Evolutionary conservation across 1,284 basidiomycete species (phyloP), one percentile per base, ranked within the genome.

Genomic region (Ganoderma sinense): DNA sequence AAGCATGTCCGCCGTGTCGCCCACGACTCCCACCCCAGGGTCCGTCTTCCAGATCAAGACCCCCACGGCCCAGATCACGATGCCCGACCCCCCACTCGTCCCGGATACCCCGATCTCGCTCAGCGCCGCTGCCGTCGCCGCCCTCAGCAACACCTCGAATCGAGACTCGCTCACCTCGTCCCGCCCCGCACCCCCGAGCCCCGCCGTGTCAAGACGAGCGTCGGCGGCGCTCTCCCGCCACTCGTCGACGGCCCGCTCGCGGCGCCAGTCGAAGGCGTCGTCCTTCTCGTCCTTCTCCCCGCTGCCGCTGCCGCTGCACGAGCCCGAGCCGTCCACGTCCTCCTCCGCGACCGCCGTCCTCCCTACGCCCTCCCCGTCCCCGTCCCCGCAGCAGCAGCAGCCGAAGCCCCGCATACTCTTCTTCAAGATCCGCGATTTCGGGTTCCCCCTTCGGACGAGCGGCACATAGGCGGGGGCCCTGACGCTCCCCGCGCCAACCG

Each of bases 111-210:
- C 68, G 69, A 56, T 69, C 62, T 61, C 71, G 64, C 73, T 71
- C 65, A 65, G 67, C 65, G 62, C 73, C 62, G 68, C 67, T 67
- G 70, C 70, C 71, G 68, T 73, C 62, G 48, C 23, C 4, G 51
- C 68, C 53, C 60, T 69, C 71, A 64, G 69, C 66, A 71, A 16
- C 69, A 2, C 51, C 39, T 64, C 71, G 33, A 69, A 75, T 26
- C 78, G 78, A 55, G 73, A 78, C 20, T 84, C 85, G 2, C 83
- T 88, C 61, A 84, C 84, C 0, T 87, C 89, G 2, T 88, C 85
- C 4, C 86, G 91, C 11, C 90, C 88, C 20, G 91, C 91, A 0
- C 91, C 91, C 0, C 88, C 87, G 0, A 91, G 90, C 1, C 91
- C 90, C 13, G 87, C 84, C 5, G 75, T 85, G 13, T 91, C 90